Base-by-base conservation (phyloP, 2,329 filamentous ascomycete genomes). In the Aspergillus terreus region DNA sequence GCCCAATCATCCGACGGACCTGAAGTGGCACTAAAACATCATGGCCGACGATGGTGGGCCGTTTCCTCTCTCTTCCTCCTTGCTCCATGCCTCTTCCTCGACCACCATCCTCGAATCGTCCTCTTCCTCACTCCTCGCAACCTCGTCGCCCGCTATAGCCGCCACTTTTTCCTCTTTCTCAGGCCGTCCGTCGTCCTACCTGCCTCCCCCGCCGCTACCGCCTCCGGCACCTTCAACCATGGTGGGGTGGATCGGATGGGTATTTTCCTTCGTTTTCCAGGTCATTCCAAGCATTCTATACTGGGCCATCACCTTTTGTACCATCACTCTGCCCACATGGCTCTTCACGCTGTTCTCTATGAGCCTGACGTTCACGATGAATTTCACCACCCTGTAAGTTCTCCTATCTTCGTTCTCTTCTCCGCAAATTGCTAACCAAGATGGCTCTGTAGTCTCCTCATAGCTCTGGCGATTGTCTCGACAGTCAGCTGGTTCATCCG, bases 321-420 rank as follows among this genome's bases (percentile, higher is more conserved):
- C 92, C 23, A 91, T 97, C 60, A 95, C 90, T 14, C 71, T 96
- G 53, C 94, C 94, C 41, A 90, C 90, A 68, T 84, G 94, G 71
- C 82, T 97, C 15, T 99, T 95, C 69, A 88, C 85, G 5, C 78
- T 96, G 56, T 90, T 96, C 66, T 96, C 91, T 5, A 92, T 90
- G 58, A 96, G 89, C 71, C 78, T 95, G 77, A 99, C 94, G 0
- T 90, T 99, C 66, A 99, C 94, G 10, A 95, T 99, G 92, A 97
- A 97, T 69, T 92, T 94, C 62, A 97, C 92, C 17, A 99, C 94
- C 15, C 73, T 99, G 85, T 95, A 83, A 67, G 85, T 23, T 17
- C 11, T 36, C 36, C 36, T 23, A 23, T 23, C 6, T 25, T 10
- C 6, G 12, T 23, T 19, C 63, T 21, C 30, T 40, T 23, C 23